Conservation (phyloP, 495 filamentous ascomycete genomes). For the Podospora tetraspora region DNA sequence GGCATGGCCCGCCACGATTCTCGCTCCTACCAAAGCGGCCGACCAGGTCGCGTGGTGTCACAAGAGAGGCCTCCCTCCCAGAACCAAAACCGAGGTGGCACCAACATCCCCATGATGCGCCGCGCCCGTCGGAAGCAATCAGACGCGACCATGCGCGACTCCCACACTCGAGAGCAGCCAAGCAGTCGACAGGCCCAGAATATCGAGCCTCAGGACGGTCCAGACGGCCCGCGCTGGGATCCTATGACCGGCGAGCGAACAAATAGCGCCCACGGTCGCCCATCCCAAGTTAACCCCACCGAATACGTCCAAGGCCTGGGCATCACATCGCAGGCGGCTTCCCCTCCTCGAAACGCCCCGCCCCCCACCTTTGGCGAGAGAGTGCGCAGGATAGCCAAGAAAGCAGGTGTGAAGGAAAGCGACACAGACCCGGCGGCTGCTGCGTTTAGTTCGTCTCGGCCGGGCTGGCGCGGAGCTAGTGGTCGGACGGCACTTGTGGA, state of each 20-base stretch:
- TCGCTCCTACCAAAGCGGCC: constrained; percentile 13
- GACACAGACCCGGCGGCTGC: constrained; percentile 30
- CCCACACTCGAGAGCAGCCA: constrained; percentile 28
- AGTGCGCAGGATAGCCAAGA: constrained; percentile 40
- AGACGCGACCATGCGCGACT: constrained; percentile 34
- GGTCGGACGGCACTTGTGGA: constrained; percentile 46
- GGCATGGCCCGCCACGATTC: constrained; percentile 29
- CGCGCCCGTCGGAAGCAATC: constrained; percentile 43
- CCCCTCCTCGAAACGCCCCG: constrained; percentile 18
- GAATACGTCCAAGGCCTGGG: constrained; percentile 39
- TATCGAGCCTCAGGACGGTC: constrained; percentile 10
- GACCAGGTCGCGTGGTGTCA: neutral
- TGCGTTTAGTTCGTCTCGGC: constrained; percentile 35
- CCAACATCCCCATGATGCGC: constrained; percentile 48
- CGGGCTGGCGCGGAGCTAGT: constrained; percentile 50
- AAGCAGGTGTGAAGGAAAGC: constrained; percentile 22
- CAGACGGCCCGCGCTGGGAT: constrained; percentile 40
- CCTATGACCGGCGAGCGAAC: constrained; percentile 48
- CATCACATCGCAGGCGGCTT: constrained; percentile 22
- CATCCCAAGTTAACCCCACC: constrained; percentile 44
- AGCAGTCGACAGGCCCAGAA: constrained; percentile 26
- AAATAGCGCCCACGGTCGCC: constrained; percentile 37
- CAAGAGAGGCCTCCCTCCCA: constrained; percentile 14
- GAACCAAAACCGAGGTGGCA: constrained; percentile 21
- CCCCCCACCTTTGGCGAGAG: constrained; percentile 40